Evolutionary conservation across 192 early-diverging fungal species (phyloP), one percentile per base, ranked within the genome.

Genomic region (Coemansia sp.): DNA sequence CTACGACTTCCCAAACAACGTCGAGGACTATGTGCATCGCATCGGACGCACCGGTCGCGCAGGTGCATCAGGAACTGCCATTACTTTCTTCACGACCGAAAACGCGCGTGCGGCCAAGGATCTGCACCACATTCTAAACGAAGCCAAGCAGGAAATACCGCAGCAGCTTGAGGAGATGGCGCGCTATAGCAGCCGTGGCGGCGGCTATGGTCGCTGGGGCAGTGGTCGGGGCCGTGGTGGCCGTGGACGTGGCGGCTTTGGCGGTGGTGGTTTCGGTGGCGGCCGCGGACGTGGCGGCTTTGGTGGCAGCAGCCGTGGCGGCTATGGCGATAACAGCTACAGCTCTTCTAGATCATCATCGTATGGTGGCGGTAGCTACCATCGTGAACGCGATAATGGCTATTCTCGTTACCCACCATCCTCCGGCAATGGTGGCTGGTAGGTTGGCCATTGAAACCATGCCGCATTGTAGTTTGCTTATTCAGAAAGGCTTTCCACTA

Each of bases 1-100:
- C 79, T 92, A 92, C 66, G 94, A 95, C 61, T 95, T 95, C 86
- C 96, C 96, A 25, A 87, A 88, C 66, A 96, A 90, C 65, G 86
- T 93, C 61, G 91, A 93, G 55, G 94, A 95, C 74, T 93, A 92
- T 72, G 89, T 92, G 31, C 92, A 94, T 77, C 92, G 96, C 71
- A 95, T 99, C 79, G 96, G 96, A 53, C 92, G 96, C 81, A 99
- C 96, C 31, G 96, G 95, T 51, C 89, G 96, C 73, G 96, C 94
- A 43, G 96, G 95, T 42, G 85, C 85, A 37, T 91, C 85, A 30
- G 97, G 97, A 33, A 87, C 90, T n/a, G 89, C 92, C 18, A 87
- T 95, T 70, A 97, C 96, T 4, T 93, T 97, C 78, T 97, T 99
- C 72, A 97, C 95, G 0, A 77, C 84, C 42, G 90, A 93, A 26